Percentiles rank a stretch among this genome's conserved stretches.
These are phyloP conservation scores for Kalmusia sp. DNA, from an alignment of 2,329 filamentous ascomycete genomes.

Conservation along the genomic window DNA sequence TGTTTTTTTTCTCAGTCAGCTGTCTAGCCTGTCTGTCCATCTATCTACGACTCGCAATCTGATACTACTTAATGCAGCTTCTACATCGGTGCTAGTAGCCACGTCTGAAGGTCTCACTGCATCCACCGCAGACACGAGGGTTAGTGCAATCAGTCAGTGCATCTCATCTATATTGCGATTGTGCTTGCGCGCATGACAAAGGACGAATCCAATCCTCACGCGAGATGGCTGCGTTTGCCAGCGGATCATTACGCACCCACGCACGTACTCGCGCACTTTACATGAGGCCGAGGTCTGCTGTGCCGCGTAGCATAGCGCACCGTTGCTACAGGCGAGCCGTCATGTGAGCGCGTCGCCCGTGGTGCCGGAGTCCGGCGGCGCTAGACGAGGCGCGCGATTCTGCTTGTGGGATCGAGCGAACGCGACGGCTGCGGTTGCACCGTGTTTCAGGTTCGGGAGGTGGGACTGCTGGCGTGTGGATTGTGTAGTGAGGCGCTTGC, in stretches of 20 bases:
- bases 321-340: slow-evolving; percentile 4
- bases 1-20: background rate
- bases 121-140: too few relatives aligned
- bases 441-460: background rate
- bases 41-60: background rate
- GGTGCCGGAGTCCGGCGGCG: slow-evolving; percentile 4
- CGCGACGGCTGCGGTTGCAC: background rate
- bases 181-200: background rate
- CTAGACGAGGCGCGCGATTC: background rate
- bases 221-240: slow-evolving; percentile 9
- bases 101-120: background rate
- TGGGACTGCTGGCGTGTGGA: background rate
- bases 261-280: slow-evolving; percentile 4
- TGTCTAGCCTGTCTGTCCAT: background rate
- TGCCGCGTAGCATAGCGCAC: slow-evolving; percentile 1
- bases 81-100: background rate
- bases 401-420: background rate
- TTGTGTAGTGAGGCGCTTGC: background rate
- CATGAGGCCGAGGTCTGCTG: background rate
- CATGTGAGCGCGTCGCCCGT: background rate
- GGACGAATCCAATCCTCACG: background rate
- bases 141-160: too few relatives aligned
- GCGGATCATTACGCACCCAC: too few relatives aligned
- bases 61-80: slow-evolving; percentile 7
- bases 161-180: too few relatives aligned